Evolutionary conservation across 2,329 filamentous ascomycete genomes (phyloP), one percentile per base, ranked within the genome.

Genomic region (Calonectria pseudoturangicola): DNA sequence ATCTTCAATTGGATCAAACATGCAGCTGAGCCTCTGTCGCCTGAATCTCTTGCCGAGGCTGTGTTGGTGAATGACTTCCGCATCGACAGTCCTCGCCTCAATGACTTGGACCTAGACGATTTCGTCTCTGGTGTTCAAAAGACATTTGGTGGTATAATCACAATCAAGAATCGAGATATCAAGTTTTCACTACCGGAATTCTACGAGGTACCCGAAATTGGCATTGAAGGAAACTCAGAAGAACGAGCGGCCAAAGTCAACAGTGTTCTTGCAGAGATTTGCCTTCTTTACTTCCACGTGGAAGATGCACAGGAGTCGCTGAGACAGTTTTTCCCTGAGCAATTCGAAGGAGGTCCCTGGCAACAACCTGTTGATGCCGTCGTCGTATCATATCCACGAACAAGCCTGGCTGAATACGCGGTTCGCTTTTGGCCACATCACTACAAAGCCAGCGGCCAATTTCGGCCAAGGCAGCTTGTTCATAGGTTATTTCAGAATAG

Each of bases 1-100:
- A 28, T 51, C 16, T 51, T 51, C 21, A 51, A 51, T 27, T 51
- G 48, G 48, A 30, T 51, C 13, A 51, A 51, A n/a, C 48, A 51
- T 30, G 48, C 48, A 18, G 25, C 48, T 51, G 48, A 51, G 25
- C 48, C 25, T 1, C 16, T 6, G 2, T 30, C 25, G 2, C 48
- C 25, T 16, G 48, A 51, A 30, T 16, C 25, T 18, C 48, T 51
- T 51, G 25, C n/a, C 15, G 45, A 48, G 45, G 45, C 45, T 9
- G n/a, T 48, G 10, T 25, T 25, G 3, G 18, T 48, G n/a, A 21
- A 48, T 10, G 45, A 48, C 21, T 48, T 48, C 12, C 45, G n/a
- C 21, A 10, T n/a, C 6, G n/a, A 48, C 9, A 25, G 15, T 7
- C 45, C 12, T 48, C 25, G n/a, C n/a, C 45, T 48, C n/a, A 48